These are phyloP conservation scores for Globisporangium perplexum DNA, from an alignment of 352 stramenopile species.

Conservation along the genomic window DNA sequence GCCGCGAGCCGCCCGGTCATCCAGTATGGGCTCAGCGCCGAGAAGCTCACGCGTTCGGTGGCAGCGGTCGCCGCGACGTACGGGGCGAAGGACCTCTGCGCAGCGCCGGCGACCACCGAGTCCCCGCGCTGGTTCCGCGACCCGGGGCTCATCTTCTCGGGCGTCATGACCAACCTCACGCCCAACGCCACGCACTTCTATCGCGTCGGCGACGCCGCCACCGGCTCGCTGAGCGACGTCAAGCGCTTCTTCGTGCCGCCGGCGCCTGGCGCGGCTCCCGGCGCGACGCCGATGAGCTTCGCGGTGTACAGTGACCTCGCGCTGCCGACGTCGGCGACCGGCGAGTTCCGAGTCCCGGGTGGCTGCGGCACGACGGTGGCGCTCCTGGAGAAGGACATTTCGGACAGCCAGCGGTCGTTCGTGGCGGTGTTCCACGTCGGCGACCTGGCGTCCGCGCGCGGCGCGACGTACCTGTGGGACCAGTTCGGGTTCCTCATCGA, in stretches of 20 bases:
- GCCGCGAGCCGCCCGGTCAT: constrained; percentile 21
- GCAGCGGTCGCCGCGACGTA: constrained; percentile 10
- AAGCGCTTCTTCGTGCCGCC: constrained; percentile 16
- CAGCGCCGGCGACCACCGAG: constrained; percentile 4
- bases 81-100: constrained; percentile 13
- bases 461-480: constrained; percentile 78
- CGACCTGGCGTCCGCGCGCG: constrained; percentile 71
- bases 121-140: constrained; percentile 11
- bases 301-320: constrained; percentile 56
- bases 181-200: constrained; percentile 13
- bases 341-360: constrained; percentile 12
- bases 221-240: constrained; percentile 1
- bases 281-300: constrained; percentile 24
- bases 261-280: constrained; percentile 1
- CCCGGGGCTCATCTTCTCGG: constrained; percentile 10
- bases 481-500: constrained; percentile 80
- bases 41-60: constrained; percentile 12
- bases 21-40: constrained; percentile 22
- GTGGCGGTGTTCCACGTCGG: constrained; percentile 79
- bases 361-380: constrained; percentile 11
- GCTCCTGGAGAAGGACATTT: constrained; percentile 13
- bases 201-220: constrained; percentile 10
- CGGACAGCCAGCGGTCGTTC: constrained; percentile 24
- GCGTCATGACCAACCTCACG: constrained; percentile 11
- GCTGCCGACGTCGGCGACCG: constrained; percentile 5